Base-by-base conservation (phyloP, 768 basidiomycete genomes). In the Rubroboletus satanas region DNA sequence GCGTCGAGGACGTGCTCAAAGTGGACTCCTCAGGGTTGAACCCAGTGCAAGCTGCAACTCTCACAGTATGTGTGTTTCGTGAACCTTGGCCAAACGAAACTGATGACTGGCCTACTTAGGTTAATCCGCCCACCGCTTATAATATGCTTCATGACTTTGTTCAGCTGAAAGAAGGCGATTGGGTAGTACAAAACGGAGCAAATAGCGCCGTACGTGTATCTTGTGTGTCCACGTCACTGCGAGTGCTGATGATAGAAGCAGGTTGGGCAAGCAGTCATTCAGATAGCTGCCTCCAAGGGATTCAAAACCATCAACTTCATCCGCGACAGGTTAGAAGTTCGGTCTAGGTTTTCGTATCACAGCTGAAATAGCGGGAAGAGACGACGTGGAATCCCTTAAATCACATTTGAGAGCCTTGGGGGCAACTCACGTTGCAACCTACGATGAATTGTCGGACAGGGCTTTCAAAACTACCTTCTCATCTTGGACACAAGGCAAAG, bases 251-350 rank as follows among this genome's bases (percentile, higher is more conserved):
- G 14, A 35, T 51, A 42, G 53, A 42, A 45, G 17, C 52, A 88
- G 86, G 87, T 89, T 14, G 92, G 92, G 12, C 88, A 93, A 75
- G 84, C 85, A 0, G 88, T 93, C 23, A 90, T 93, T 46, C 91
- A 93, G 61, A 85, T 95, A 37, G 90, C 90, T n/a, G 83, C 80
- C 31, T 75, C 79, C 15, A 77, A 75, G 46, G 86, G 87, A 7
- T 54, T 90, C 39, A 85, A 84, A 38, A 93, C 90, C 1, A 80
- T 94, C 62, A 94, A 94, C 64, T 79, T 94, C 57, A 82, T 95
- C 26, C 82, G 93, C 17, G 75, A 82, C 56, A 76, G 90, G 88
- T 86, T 12, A 49, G 36, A 57, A 37, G 36, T 18, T 49, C 41
- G n/a, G 29, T 47, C 45, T 42, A 37, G 41, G 7, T 36, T 15